phyloP scores from a whole-genome alignment of 768 basidiomycete species.

The Mycena filopes region DNA sequence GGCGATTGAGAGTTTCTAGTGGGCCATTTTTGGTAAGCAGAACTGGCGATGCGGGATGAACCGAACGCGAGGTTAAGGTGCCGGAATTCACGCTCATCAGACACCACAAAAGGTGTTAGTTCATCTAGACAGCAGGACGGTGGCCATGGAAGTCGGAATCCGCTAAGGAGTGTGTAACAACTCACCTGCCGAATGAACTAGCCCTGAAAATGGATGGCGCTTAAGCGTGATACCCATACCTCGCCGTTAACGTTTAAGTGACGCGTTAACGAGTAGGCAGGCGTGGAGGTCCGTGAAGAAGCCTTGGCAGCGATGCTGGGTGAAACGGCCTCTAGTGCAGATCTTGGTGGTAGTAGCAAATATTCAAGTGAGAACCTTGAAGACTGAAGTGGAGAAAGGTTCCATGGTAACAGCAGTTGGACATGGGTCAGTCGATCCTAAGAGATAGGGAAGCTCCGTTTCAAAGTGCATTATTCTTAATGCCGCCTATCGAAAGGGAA shows the following conservation, averaged over 20 bases:
- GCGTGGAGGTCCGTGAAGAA: constrained; percentile 84
- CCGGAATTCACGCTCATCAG: constrained; percentile 86
- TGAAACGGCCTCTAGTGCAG: constrained; percentile 85
- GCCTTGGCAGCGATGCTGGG: constrained; percentile 79
- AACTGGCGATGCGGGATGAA: constrained; percentile 77
- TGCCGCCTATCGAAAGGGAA: no score
- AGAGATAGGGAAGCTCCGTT: no score
- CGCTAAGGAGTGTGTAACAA: constrained; percentile 91
- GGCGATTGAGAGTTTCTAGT: constrained; percentile 85
- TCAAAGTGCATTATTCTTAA: no score
- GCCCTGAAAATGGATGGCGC: constrained; percentile 93
- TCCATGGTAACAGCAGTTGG: constrained; percentile 88
- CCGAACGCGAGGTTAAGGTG: constrained; percentile 80
- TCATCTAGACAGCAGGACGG: constrained; percentile 90
- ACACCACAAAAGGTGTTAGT: constrained; percentile 88
- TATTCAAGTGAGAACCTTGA: constrained; percentile 89
- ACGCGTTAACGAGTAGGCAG: constrained; percentile 81
- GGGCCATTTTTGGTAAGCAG: constrained; percentile 85
- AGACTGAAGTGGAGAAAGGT: constrained; percentile 92
- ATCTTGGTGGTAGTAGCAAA: constrained; percentile 92
- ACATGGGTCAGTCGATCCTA: constrained; percentile 84
- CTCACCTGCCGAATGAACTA: constrained; percentile 92
- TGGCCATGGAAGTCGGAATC: constrained; percentile 89
- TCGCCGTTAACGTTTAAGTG: constrained; percentile 79
- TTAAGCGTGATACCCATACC: constrained; percentile 89